Evolutionary conservation across 2,329 filamentous ascomycete genomes (phyloP).

Genomic region (Gnomoniopsis sp.): DNA sequence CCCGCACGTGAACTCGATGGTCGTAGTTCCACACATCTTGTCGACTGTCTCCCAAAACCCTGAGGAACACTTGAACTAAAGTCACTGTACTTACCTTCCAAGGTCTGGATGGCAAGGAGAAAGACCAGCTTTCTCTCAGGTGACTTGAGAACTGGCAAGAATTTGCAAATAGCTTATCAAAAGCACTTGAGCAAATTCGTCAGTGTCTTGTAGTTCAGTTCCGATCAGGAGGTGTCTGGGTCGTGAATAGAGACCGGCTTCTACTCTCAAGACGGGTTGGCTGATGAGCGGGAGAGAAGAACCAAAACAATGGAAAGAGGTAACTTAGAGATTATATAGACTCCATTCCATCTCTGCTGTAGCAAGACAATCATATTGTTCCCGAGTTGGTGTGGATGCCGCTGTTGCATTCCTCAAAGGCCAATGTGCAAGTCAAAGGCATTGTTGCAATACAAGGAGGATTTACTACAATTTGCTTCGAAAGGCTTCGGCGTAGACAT

Average conservation of each 20-base stretch:
- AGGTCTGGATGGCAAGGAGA: neutral
- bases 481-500: too few relatives aligned
- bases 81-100: neutral
- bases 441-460: too few relatives aligned
- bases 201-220: neutral
- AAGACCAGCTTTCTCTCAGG: neutral
- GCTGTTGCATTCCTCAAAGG: too few relatives aligned
- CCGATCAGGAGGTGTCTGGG: neutral
- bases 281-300: neutral
- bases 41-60: neutral
- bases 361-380: too few relatives aligned
- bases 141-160: neutral
- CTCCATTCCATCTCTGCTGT: too few relatives aligned
- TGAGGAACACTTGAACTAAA: neutral
- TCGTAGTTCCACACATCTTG: neutral
- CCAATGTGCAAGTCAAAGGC: too few relatives aligned
- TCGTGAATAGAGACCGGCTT: neutral
- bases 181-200: neutral
- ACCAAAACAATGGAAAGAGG: neutral
- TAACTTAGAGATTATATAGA: too few relatives aligned
- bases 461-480: too few relatives aligned
- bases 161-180: neutral
- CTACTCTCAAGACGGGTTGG: neutral
- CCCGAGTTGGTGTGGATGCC: too few relatives aligned
- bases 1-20: neutral